phyloP scores from a whole-genome alignment of 1,139 yeast species.

The Candida smagusa region DNA sequence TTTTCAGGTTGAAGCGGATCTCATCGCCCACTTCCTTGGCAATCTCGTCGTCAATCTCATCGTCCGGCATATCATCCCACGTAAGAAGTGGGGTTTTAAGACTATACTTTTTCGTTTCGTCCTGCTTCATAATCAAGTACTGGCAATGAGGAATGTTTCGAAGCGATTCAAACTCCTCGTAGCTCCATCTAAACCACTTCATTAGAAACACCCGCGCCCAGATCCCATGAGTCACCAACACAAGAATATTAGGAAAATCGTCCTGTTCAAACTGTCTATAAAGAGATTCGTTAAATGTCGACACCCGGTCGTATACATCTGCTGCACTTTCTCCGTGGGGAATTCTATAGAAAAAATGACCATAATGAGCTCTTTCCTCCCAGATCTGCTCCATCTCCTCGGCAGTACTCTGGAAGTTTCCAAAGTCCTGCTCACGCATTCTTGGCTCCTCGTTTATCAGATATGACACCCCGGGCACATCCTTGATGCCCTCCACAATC shows the following conservation, averaged over 20 bases:
- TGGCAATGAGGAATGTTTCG: conserved; percentile 83
- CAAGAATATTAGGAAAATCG: conserved; percentile 68
- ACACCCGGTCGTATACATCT: conserved; percentile 86
- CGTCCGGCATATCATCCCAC: conserved; percentile 55
- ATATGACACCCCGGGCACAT: conserved; percentile 45
- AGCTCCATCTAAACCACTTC: conserved; percentile 93
- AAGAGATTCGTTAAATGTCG: conserved; percentile 83
- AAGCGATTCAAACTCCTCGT: conserved; percentile 80
- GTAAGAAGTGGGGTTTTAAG: conserved; percentile 54
- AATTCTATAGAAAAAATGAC: conserved; percentile 86
- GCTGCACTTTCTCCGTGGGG: conserved; percentile 96
- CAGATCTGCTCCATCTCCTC: conserved; percentile 76
- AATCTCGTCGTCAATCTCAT: conserved; percentile 38
- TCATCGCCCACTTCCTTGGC: conserved; percentile 42
- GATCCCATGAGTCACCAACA: conserved; percentile 87
- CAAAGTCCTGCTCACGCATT: conserved; percentile 91
- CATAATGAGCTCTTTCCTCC: conserved; percentile 82
- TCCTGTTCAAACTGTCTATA: conserved; percentile 73
- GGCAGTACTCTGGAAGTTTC: conserved; percentile 79
- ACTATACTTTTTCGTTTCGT: conserved; percentile 37
- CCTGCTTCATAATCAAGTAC: conserved; percentile 71
- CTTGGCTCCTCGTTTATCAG: conserved; percentile 79
- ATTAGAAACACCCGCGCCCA: conserved; percentile 90
- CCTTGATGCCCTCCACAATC: conserved; percentile 58
- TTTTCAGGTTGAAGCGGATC: conserved; percentile 38